phyloP scores from a whole-genome alignment of 257 asterid species.

The Paulownia fortunei region DNA sequence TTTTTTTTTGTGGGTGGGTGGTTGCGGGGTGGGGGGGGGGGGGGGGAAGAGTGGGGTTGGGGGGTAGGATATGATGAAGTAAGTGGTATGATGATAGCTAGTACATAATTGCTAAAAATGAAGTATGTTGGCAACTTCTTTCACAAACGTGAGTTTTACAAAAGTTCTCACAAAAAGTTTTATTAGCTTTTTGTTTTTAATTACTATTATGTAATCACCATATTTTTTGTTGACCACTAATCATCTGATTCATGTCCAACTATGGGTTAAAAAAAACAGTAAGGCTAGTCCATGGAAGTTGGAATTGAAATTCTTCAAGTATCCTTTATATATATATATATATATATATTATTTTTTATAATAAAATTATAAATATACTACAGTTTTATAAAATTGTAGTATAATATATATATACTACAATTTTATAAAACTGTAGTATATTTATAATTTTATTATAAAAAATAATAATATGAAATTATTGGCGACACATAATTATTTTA shows the following conservation, averaged over 20 bases:
- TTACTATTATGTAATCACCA: not conserved
- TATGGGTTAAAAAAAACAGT: constrained; percentile 3
- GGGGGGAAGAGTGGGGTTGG: no score
- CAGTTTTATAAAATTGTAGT: no score
- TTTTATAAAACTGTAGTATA: no score
- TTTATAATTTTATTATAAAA: no score
- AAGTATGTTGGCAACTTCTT: constrained; percentile 19
- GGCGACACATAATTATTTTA: not conserved
- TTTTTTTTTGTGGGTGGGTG: no score
- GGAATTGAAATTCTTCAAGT: not conserved
- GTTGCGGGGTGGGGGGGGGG: no score
- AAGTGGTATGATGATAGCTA: not conserved
- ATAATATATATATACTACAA: no score
- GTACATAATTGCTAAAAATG: not conserved
- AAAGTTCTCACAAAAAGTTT: constrained; percentile 14
- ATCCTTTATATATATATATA: not conserved
- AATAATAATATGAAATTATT: not conserved
- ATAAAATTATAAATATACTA: no score
- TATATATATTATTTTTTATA: no score
- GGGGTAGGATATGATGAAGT: not conserved
- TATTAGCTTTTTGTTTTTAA: not conserved
- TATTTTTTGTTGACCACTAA: constrained; percentile 28
- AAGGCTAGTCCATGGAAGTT: constrained; percentile 9
- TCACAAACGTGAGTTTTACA: constrained; percentile 27
- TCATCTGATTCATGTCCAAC: constrained; percentile 25